Percentiles rank a stretch among this genome's conserved stretches.
These are phyloP conservation scores for Eleusine indica DNA, from an alignment of 176 grass and related monocot genomes.

Conservation along the genomic window DNA sequence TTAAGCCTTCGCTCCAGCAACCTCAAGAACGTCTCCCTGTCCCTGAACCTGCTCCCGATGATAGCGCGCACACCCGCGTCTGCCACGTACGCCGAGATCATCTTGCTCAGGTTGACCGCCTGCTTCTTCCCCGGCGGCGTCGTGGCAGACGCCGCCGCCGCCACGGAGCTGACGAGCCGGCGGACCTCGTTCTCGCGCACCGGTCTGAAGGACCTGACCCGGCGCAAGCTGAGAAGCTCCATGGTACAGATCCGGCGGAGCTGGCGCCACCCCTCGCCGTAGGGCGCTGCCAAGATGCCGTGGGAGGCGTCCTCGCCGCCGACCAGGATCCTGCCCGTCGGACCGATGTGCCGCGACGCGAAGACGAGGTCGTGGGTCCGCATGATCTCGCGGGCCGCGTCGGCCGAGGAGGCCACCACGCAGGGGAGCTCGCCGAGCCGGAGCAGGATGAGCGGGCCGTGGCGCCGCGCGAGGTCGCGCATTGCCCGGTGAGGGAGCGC, in stretches of 20 bases:
- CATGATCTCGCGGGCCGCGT: conserved; percentile 5
- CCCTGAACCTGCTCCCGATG: conserved; percentile 24
- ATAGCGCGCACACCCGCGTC: conserved; percentile 28
- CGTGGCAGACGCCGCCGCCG: neutral
- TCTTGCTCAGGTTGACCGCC: neutral
- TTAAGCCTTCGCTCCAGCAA: neutral
- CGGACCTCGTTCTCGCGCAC: conserved; percentile 21
- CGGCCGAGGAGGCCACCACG: conserved; percentile 6
- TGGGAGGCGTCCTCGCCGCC: neutral
- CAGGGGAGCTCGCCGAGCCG: neutral
- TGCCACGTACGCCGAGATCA: neutral
- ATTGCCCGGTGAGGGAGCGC: conserved; percentile 41
- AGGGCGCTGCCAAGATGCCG: conserved; percentile 31
- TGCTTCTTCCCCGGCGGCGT: neutral
- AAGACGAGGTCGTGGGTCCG: conserved; percentile 4
- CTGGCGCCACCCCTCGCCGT: conserved; percentile 46
- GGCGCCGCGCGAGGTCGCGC: conserved; percentile 36
- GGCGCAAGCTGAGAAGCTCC: conserved; percentile 1
- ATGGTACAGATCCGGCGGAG: conserved; percentile 23
- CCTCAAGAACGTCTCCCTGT: conserved; percentile 11
- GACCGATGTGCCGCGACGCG: neutral
- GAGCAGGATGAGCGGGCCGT: conserved; percentile 51
- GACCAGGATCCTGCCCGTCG: neutral
- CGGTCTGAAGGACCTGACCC: neutral
- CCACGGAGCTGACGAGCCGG: neutral